Percentiles rank a stretch among this genome's conserved stretches.
phyloP scores from a whole-genome alignment of 176 grass and related monocot species.

The Chrysopogon serrulatus region DNA sequence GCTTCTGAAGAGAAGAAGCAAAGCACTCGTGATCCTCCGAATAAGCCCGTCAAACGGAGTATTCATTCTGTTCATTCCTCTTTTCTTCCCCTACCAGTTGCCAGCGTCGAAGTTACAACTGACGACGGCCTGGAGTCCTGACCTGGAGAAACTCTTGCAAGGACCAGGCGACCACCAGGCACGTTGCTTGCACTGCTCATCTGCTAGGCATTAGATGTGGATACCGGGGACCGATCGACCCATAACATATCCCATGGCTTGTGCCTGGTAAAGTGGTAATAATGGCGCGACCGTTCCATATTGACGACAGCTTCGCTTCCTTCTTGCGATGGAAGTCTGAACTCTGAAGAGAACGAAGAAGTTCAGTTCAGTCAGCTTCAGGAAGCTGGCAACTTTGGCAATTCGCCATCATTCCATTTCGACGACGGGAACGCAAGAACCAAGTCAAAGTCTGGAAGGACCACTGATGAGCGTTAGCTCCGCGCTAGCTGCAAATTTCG shows the following conservation, averaged over 20 bases:
- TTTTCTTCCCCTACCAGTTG: background rate
- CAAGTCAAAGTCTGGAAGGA: background rate
- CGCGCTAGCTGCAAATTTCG: too few relatives aligned
- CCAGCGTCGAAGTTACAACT: background rate
- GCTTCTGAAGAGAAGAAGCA: background rate
- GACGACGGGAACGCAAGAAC: background rate
- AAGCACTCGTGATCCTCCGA: background rate
- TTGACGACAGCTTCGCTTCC: background rate
- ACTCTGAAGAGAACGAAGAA: background rate
- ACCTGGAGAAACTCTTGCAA: background rate
- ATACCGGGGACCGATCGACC: background rate
- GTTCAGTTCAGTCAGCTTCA: background rate
- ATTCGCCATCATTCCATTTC: background rate
- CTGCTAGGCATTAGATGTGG: background rate
- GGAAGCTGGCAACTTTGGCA: background rate
- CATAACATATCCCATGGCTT: too few relatives aligned
- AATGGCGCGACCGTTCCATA: background rate
- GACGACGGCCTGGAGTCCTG: background rate
- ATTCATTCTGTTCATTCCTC: background rate
- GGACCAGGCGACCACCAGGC: background rate
- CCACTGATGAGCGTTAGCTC: too few relatives aligned
- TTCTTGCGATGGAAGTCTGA: background rate
- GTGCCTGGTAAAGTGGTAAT: background rate
- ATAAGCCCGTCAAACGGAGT: background rate
- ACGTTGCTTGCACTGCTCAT: conserved; percentile 8